Evolutionary conservation across 139 green algal species (phyloP).

Genomic region (Eudorina sp.): DNA sequence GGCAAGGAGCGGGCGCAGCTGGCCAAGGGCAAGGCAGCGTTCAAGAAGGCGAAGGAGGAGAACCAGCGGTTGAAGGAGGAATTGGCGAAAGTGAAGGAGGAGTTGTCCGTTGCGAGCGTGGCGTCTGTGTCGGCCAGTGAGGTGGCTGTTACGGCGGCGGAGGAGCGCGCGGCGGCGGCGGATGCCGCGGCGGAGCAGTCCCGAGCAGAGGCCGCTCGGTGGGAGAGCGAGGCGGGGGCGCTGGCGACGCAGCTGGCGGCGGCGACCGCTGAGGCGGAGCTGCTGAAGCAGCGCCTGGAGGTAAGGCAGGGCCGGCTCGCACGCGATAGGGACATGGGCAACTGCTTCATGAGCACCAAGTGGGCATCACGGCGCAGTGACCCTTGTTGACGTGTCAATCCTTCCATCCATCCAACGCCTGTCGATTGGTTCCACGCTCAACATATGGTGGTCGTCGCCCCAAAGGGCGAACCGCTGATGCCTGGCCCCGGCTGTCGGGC

Average conservation of each 20-base stretch:
- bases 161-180: background rate
- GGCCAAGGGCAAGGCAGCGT: slow-evolving; percentile 20
- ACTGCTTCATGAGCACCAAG: too few species aligned
- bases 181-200: background rate
- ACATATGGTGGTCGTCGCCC: too few species aligned
- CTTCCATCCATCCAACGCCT: too few species aligned
- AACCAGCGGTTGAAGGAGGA: slow-evolving; percentile 26
- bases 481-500: too few species aligned
- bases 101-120: background rate
- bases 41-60: slow-evolving; percentile 39
- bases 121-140: background rate
- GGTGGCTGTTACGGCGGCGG: background rate
- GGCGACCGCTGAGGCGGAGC: background rate
- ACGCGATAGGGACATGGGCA: too few species aligned
- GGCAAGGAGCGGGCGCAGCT: slow-evolving; percentile 21
- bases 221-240: background rate
- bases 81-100: background rate
- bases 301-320: too few species aligned
- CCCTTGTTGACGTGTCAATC: too few species aligned
- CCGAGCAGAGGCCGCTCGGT: background rate
- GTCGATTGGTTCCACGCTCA: too few species aligned
- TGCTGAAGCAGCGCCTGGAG: background rate
- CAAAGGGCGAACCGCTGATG: too few species aligned
- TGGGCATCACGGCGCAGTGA: too few species aligned
- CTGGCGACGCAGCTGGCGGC: background rate